Base-by-base conservation (phyloP, 2,329 filamentous ascomycete species). In the Fusarium armeniacum region DNA sequence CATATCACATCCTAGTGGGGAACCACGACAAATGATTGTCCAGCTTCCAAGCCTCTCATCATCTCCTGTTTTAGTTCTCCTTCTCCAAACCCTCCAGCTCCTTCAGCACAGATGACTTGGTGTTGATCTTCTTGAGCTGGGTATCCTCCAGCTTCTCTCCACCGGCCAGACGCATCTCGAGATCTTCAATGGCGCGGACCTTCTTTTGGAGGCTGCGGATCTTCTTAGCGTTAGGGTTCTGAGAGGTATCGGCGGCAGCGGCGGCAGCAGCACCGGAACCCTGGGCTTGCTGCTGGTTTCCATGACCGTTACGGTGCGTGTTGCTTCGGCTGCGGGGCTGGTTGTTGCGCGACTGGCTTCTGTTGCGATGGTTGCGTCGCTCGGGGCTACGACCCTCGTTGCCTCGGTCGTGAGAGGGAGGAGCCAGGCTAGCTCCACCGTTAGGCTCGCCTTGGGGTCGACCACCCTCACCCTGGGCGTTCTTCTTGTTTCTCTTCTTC, bases 111-210 rank as follows among this genome's bases (percentile, higher is more conserved):
- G 87, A 82, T 50, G 90, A 84, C 83, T 98, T 97, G 24, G 94
- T 98, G 58, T 89, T 88, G 75, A 99, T 99, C 87, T 99, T 99
- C 86, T 97, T 97, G 81, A 99, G 90, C 83, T 99, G 96, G 33
- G 96, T 99, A 77, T 98, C 95, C 83, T 99, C 96, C 65, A 99
- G 84, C 86, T 98, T 98, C 86, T 99, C 96, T 7, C 95, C 95
- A 35, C 91, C 91, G 4, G 95, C 96, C 72, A 94, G 90, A 59
- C 96, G 90, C 94, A 98, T 98, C 85, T 98, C 97, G 66, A 99
- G 84, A 79, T 99, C 96, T 78, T 99, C 96, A 77, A 99, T 99
- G 13, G 96, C 96, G 22, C 96, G 90, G 67, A 99, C 92, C 87
- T 99, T 99, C 88, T 99, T 99, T 79, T 97, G 87, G 67, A 99